Conservation (phyloP, 805 yeast genomes). For the Priceomyces fermenticarens region DNA sequence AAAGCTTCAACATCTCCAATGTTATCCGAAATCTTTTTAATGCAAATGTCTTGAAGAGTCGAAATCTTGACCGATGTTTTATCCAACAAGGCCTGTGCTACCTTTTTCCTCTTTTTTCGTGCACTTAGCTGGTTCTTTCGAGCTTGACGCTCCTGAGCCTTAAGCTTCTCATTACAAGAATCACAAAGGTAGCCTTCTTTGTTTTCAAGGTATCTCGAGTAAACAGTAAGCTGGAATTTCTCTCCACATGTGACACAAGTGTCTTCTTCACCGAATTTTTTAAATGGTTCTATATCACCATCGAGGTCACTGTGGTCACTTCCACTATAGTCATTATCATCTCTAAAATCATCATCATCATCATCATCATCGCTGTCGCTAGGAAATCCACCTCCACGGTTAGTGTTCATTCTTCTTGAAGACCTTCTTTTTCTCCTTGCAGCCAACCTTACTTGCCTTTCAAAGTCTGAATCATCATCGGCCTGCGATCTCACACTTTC, state of each 20-base stretch:
- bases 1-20: slow-evolving; percentile 75
- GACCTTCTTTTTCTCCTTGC: slow-evolving; percentile 43
- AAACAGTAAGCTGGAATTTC: slow-evolving; percentile 61
- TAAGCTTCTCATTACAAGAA: slow-evolving; percentile 47
- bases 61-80: slow-evolving; percentile 61
- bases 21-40: slow-evolving; percentile 59
- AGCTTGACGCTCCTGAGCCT: slow-evolving; percentile 42
- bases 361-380: slow-evolving; percentile 28
- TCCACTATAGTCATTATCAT: slow-evolving; percentile 26
- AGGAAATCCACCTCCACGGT: slow-evolving; percentile 11
- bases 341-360: slow-evolving; percentile 35
- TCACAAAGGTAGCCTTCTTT: slow-evolving; percentile 67
- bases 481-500: slow-evolving; percentile 8
- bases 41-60: slow-evolving; percentile 79
- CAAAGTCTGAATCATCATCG: slow-evolving; percentile 20
- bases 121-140: slow-evolving; percentile 58
- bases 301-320: slow-evolving; percentile 25
- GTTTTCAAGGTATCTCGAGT: slow-evolving; percentile 51
- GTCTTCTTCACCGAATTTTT: slow-evolving; percentile 51
- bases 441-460: slow-evolving; percentile 32
- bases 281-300: slow-evolving; percentile 15
- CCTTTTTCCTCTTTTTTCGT: slow-evolving; percentile 69
- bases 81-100: slow-evolving; percentile 83
- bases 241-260: slow-evolving; percentile 62
- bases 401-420: slow-evolving; percentile 22